phyloP scores from a whole-genome alignment of 2,329 filamentous ascomycete genomes.

The Daldinia sp. region DNA sequence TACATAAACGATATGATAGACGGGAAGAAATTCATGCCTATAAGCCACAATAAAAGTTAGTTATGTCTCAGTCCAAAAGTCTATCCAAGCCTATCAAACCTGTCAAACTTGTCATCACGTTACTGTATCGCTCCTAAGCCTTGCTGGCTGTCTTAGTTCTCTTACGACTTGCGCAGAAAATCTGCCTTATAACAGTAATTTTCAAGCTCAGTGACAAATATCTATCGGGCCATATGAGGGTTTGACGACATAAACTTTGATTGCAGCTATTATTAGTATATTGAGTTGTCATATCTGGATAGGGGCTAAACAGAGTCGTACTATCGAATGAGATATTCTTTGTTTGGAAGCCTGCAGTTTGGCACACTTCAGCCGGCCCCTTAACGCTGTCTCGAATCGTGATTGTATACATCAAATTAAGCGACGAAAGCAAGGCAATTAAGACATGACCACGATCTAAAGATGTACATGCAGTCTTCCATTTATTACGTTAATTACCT shows the following conservation, averaged over 20 bases:
- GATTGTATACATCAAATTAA: slow-evolving; percentile 23
- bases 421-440: slow-evolving; percentile 15
- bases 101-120: slow-evolving; percentile 30
- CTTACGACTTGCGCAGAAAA: slow-evolving; percentile 40
- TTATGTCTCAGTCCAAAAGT: slow-evolving; percentile 39
- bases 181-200: slow-evolving; percentile 33
- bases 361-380: slow-evolving; percentile 2
- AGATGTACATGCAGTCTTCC: slow-evolving; percentile 17
- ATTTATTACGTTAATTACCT: slow-evolving; percentile 5
- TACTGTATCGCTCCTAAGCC: slow-evolving; percentile 32
- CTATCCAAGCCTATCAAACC: slow-evolving; percentile 40
- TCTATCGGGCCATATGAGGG: slow-evolving; percentile 18
- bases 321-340: slow-evolving; percentile 7
- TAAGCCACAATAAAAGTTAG: slow-evolving; percentile 31
- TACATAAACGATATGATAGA: background rate
- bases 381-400: slow-evolving; percentile 18
- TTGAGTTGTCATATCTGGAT: slow-evolving; percentile 19
- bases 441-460: slow-evolving; percentile 17
- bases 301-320: background rate
- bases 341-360: slow-evolving; percentile 15
- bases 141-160: slow-evolving; percentile 38
- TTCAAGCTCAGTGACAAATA: slow-evolving; percentile 11
- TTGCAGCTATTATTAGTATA: slow-evolving; percentile 33
- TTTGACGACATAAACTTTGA: slow-evolving; percentile 18
- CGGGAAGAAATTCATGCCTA: slow-evolving; percentile 24